phyloP scores from a whole-genome alignment of 495 filamentous ascomycete genomes.

The Hypoxylon lenormandii region DNA sequence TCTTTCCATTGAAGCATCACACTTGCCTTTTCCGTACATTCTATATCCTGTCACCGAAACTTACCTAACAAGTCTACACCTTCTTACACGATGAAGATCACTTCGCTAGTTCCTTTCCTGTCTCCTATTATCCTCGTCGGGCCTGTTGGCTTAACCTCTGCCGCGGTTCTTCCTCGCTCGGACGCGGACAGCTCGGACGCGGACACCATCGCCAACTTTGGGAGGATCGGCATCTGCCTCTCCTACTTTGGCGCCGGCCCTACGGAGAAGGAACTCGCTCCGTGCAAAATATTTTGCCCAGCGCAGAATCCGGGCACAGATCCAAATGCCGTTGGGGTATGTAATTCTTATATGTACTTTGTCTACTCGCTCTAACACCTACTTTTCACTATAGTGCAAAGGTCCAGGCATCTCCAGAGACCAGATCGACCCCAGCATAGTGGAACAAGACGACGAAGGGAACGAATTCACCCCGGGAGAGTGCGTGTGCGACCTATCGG shows the following conservation, averaged over 20 bases:
- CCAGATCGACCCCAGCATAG: conserved; percentile 28
- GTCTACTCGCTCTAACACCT: conserved; percentile 4
- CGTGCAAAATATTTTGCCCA: conserved; percentile 33
- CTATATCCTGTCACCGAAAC: neutral
- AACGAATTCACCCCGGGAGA: conserved; percentile 31
- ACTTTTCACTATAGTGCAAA: conserved; percentile 24
- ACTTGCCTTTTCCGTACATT: neutral
- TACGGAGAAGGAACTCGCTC: conserved; percentile 39
- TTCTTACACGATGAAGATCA: conserved; percentile 21
- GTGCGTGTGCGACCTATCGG: conserved; percentile 31
- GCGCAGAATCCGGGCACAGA: conserved; percentile 29
- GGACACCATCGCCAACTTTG: conserved; percentile 37
- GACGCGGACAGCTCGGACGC: conserved; percentile 33
- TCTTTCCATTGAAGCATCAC: neutral
- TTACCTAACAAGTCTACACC: neutral
- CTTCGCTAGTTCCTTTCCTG: conserved; percentile 17
- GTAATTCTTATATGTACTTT: neutral
- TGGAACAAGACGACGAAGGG: conserved; percentile 40
- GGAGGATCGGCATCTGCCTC: conserved; percentile 40
- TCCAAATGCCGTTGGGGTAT: conserved; percentile 42
- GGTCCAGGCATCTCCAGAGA: conserved; percentile 20
- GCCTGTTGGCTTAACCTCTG: neutral
- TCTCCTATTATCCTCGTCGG: conserved; percentile 13
- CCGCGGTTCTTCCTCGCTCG: conserved; percentile 27
- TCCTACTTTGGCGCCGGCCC: conserved; percentile 32